These are phyloP conservation scores for Chytriomyces sp. DNA, from an alignment of 192 early-diverging fungal species.

Conservation along the genomic window DNA sequence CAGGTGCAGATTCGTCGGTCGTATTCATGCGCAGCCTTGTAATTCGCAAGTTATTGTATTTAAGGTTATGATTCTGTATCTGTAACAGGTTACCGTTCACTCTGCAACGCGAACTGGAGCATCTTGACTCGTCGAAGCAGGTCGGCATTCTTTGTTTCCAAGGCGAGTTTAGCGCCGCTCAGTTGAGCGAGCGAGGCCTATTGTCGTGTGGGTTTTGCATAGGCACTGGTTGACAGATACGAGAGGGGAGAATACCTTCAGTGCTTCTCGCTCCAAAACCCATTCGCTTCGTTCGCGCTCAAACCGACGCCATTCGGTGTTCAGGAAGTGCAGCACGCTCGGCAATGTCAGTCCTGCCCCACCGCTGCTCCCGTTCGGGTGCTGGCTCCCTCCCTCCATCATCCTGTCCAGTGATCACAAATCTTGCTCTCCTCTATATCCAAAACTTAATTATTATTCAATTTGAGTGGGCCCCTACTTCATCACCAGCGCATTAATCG, in stretches of 20 bases:
- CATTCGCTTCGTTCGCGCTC: conserved; percentile 87
- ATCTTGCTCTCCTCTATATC: too few species aligned
- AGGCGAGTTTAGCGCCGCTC: conserved; percentile 74
- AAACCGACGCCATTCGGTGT: conserved; percentile 78
- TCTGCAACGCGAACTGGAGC: conserved; percentile 78
- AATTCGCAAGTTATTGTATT: too few species aligned
- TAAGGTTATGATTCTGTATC: too few species aligned
- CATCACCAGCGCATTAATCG: too few species aligned
- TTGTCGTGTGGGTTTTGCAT: background rate
- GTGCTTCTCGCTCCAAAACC: conserved; percentile 63
- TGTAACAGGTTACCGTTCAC: too few species aligned
- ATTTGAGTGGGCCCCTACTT: too few species aligned
- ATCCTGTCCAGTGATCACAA: too few species aligned
- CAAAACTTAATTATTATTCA: too few species aligned
- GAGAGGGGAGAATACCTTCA: background rate
- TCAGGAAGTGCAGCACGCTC: conserved; percentile 74
- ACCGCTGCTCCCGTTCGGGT: too few species aligned
- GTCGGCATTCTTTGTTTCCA: conserved; percentile 74
- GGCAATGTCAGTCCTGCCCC: conserved; percentile 17
- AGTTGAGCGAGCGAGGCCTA: conserved; percentile 76
- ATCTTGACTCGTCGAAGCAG: conserved; percentile 79
- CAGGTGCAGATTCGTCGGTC: too few species aligned
- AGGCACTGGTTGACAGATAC: background rate
- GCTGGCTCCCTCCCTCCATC: too few species aligned
- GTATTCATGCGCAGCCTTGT: too few species aligned